A percentile compares a stretch with the other conserved stretches of the same genome.
These are phyloP conservation scores for Pseudofabraea citricarpa DNA, from an alignment of 2,329 filamentous ascomycete species.

Conservation along the genomic window DNA sequence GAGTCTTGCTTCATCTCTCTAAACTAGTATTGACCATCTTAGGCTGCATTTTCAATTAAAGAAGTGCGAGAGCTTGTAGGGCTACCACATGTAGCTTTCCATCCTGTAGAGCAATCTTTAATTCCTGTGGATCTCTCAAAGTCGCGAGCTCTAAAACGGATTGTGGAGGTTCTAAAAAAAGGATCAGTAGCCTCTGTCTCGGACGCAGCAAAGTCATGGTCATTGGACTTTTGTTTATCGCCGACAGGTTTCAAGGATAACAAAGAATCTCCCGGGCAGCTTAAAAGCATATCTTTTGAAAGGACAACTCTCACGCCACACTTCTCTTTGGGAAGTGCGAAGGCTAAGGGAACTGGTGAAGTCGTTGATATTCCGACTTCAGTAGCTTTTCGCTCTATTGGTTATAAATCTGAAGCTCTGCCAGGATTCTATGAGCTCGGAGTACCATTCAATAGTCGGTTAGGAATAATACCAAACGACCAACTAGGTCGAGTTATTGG, in stretches of 20 bases:
- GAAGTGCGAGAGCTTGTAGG: conserved; percentile 86
- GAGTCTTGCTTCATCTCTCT: conserved; percentile 10
- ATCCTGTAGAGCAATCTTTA: conserved; percentile 59
- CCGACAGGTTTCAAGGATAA: conserved; percentile 57
- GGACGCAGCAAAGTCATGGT: conserved; percentile 65
- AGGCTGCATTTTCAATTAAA: conserved; percentile 94
- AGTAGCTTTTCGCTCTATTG: conserved; percentile 87
- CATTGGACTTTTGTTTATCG: conserved; percentile 78
- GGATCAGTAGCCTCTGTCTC: conserved; percentile 50
- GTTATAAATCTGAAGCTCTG: conserved; percentile 79
- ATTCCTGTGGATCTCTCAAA: conserved; percentile 62
- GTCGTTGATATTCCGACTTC: conserved; percentile 54
- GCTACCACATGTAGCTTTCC: conserved; percentile 66
- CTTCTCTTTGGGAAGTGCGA: conserved; percentile 47
- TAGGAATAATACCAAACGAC: conserved; percentile 80
- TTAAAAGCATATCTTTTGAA: conserved; percentile 67
- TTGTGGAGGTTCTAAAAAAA: conserved; percentile 77
- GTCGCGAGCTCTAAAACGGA: conserved; percentile 69
- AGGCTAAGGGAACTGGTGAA: conserved; percentile 44
- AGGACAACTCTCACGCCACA: conserved; percentile 50
- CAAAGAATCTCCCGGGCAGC: conserved; percentile 38
- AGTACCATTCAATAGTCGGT: conserved; percentile 70
- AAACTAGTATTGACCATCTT: conserved; percentile 5
- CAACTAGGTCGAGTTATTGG: conserved; percentile 65
- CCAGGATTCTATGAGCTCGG: conserved; percentile 68